These are phyloP conservation scores for Cutaneotrichosporon cutaneum DNA, from an alignment of 1,284 basidiomycete species.

Conservation along the genomic window DNA sequence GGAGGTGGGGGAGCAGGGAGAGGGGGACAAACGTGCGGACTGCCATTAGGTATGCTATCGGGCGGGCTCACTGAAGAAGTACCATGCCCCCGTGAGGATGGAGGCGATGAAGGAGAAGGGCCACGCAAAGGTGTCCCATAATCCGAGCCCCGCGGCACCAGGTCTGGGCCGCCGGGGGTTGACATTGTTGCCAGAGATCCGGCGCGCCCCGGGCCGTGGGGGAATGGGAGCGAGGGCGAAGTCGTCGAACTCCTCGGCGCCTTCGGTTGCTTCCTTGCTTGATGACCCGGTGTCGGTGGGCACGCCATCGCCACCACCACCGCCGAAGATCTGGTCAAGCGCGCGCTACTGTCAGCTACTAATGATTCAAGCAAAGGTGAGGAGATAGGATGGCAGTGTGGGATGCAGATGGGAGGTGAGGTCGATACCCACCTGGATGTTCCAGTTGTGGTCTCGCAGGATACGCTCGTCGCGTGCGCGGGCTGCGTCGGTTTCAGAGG, in stretches of 20 bases:
- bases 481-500: constrained; percentile 38
- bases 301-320: constrained; percentile 16
- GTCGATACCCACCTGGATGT: constrained; percentile 46
- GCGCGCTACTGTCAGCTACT: constrained; percentile 28
- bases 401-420: background rate
- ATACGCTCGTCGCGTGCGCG: constrained; percentile 46
- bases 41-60: constrained; percentile 16
- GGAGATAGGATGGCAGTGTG: background rate
- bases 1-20: constrained; percentile 46
- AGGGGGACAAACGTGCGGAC: constrained; percentile 49
- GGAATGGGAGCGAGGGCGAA: constrained; percentile 8
- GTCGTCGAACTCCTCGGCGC: constrained; percentile 16
- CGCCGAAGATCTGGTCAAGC: constrained; percentile 42
- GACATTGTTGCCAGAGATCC: constrained; percentile 29
- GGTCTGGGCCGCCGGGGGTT: constrained; percentile 7
- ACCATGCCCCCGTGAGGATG: constrained; percentile 48
- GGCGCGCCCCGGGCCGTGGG: constrained; percentile 16
- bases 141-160: constrained; percentile 10
- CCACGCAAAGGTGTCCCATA: constrained; percentile 38
- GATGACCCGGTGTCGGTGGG: constrained; percentile 4
- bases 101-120: constrained; percentile 39
- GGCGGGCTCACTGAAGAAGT: constrained; percentile 43
- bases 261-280: constrained; percentile 18
- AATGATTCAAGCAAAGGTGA: background rate
- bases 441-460: constrained; percentile 48